Conservation (phyloP, 768 basidiomycete species). For the Lentinula sp. region DNA sequence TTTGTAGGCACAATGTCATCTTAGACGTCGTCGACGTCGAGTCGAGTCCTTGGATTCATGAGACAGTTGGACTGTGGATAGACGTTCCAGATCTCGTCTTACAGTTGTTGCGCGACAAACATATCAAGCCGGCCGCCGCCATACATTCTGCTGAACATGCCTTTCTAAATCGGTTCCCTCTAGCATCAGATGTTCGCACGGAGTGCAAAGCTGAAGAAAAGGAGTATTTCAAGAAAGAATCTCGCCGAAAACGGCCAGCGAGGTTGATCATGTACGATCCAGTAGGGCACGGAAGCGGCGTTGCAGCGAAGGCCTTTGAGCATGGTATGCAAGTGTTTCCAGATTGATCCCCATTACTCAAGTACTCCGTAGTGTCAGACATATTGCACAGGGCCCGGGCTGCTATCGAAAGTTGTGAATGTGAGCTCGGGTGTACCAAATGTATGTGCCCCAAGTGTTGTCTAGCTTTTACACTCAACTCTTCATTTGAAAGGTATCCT, state of each 20-base stretch:
- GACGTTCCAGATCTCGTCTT: conserved; percentile 58
- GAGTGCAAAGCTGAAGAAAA: conserved; percentile 82
- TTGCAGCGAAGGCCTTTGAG: conserved; percentile 78
- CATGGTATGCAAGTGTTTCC: conserved; percentile 43
- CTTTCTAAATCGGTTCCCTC: conserved; percentile 68
- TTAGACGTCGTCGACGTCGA: conserved; percentile 76
- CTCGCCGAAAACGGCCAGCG: conserved; percentile 62
- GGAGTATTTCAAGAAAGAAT: conserved; percentile 51
- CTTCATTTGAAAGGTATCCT: conserved; percentile 48
- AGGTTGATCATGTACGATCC: conserved; percentile 83
- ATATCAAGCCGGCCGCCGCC: conserved; percentile 65
- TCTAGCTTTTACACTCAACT: not conserved
- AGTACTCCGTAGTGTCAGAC: conserved; percentile 37
- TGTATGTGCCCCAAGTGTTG: conserved; percentile 37
- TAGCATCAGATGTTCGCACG: conserved; percentile 66
- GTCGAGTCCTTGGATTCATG: conserved; percentile 70
- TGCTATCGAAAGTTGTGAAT: conserved; percentile 55
- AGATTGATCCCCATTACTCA: not conserved
- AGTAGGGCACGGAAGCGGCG: conserved; percentile 62
- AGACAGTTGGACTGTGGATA: conserved; percentile 74
- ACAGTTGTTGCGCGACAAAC: conserved; percentile 44
- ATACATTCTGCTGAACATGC: conserved; percentile 87
- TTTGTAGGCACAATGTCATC: conserved; percentile 50
- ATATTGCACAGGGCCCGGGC: conserved; percentile 55
- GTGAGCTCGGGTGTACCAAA: conserved; percentile 58